phyloP scores from a whole-genome alignment of 768 basidiomycete genomes.

The Cystobasidiopsis lactophilus region DNA sequence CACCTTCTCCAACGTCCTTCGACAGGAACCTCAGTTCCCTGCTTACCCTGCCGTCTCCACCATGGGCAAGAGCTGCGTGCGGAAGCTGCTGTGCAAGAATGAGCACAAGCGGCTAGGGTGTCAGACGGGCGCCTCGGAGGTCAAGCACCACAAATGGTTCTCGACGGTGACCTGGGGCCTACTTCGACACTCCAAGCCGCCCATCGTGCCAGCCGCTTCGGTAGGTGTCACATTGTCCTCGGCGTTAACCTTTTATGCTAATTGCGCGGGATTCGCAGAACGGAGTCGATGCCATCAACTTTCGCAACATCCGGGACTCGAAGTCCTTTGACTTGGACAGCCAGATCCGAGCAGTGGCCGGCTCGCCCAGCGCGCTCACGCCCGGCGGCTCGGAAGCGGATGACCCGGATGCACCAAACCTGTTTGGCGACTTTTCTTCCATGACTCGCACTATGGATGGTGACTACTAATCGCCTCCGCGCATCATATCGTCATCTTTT shows the following conservation, averaged over 20 bases:
- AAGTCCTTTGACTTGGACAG: constrained; percentile 55
- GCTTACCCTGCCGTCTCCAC: constrained; percentile 56
- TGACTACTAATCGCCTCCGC: not conserved
- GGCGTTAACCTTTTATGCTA: not conserved
- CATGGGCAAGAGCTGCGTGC: constrained; percentile 67
- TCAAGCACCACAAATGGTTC: constrained; percentile 99
- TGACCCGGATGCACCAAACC: not conserved
- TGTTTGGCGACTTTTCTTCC: constrained; percentile 1
- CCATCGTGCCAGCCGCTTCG: constrained; percentile 24
- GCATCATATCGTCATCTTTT: no score
- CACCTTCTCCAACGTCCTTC: constrained; percentile 87
- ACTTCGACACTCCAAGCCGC: constrained; percentile 72
- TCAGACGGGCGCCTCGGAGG: constrained; percentile 85
- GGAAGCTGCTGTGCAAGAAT: constrained; percentile 72
- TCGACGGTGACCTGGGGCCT: constrained; percentile 88
- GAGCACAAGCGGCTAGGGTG: constrained; percentile 73
- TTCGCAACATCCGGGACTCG: constrained; percentile 74
- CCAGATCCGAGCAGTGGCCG: constrained; percentile 26
- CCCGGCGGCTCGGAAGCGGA: not conserved
- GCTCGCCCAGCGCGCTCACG: constrained; percentile 12
- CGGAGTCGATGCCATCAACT: constrained; percentile 22
- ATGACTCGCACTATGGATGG: not conserved
- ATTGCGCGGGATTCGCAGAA: not conserved
- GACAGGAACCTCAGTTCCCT: constrained; percentile 62
- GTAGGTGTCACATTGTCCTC: constrained; percentile 2